Evolutionary conservation across 2,329 filamentous ascomycete genomes (phyloP), one percentile per base, ranked within the genome.

Genomic region (Zymoseptoria ardabiliae): DNA sequence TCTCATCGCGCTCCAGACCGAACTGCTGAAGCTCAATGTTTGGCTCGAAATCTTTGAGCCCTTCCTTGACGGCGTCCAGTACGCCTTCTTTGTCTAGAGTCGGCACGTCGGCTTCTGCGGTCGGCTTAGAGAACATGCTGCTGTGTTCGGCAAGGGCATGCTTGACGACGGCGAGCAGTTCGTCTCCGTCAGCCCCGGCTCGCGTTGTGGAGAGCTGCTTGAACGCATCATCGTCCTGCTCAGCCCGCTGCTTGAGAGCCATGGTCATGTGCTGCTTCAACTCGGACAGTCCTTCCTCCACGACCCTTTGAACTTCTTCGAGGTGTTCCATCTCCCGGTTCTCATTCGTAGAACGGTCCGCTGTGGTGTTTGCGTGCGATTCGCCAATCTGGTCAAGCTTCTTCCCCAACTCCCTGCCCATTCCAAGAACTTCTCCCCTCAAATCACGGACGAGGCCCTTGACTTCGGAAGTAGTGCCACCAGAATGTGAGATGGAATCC

Each of bases 1-100:
- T 89, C 70, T 97, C 93, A 11, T 97, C 91, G 4, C 91, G 84
- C 72, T 96, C 93, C 0, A 97, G 79, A 1, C 92, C 93, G 63
- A 95, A 89, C 68, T 96, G 91, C 67, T 96, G 88, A 4, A 96
- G 82, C 67, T 96, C 88, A 55, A 96, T 91, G 68, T 97, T 91
- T 0, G 93, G 93, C 75, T 96, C 96, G 76, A 96, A 96, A 57
- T 86, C 90, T 71, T 97, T 93, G 85, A 91, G 96, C 0, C 92
- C 93, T 66, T 96, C 91, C 66, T 87, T 86, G 13, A 97, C 89
- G 2, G 92, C 91, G 25, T 89, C 83, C 1, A 97, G 82, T 41
- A 97, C 90, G 60, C 95, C 90, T 54, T 96, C 90, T 75, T 76
- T 45, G 75, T 78, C 53, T 74, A 76, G 55, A 79, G 73, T 65